Base-by-base conservation (phyloP, 306 rosid genomes). In the Carpinus fangiana region DNA sequence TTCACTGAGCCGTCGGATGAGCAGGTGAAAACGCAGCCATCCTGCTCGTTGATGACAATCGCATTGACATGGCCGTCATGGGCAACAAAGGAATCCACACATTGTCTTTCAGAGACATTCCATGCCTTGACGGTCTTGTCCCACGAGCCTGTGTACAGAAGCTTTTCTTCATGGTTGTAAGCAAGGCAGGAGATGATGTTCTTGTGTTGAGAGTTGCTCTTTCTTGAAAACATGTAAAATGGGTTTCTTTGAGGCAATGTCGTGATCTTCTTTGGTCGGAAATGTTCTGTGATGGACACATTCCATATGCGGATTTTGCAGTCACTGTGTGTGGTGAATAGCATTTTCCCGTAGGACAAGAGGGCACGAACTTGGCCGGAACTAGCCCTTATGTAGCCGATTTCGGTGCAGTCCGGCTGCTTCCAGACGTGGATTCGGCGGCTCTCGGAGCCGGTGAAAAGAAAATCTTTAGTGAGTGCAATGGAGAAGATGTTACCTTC, bases 21-120 rank as follows among this genome's bases (percentile, higher is more conserved):
- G 78, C 91, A 85, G 41, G 89, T 88, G 82, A 88, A 88, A 70
- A 88, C 91, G 16, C 84, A 85, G 12, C 91, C 89, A 65, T 88
- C 91, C 79, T 83, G 86, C 57, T 85, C 84, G 80, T 88, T 88
- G 55, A 88, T 54, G 20, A 77, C 73, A 43, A 88, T 88, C 20
- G 79, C 89, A 56, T 88, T 88, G n/a, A 88, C 78, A 16, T 81
- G 84, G 18, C 87, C 89, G 55, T 85, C 89, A 16, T 88, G 91
- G 46, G 91, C 91, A 23, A 76, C 51, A 12, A 88, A 88, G 0
- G 91, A 85, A 74, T 88, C 91, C 7, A 88, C 86, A 11, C 89
- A 85, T 16, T 77, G 74, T 51, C 79, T 83, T 21, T 85, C 89
- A 4, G 82, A 78, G 53, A 85, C 53, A 73, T 81, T 85, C 91